A percentile compares a stretch with the other conserved stretches of the same genome.
phyloP scores from a whole-genome alignment of 2,329 filamentous ascomycete genomes.

The Stachybotrys chartarum region DNA sequence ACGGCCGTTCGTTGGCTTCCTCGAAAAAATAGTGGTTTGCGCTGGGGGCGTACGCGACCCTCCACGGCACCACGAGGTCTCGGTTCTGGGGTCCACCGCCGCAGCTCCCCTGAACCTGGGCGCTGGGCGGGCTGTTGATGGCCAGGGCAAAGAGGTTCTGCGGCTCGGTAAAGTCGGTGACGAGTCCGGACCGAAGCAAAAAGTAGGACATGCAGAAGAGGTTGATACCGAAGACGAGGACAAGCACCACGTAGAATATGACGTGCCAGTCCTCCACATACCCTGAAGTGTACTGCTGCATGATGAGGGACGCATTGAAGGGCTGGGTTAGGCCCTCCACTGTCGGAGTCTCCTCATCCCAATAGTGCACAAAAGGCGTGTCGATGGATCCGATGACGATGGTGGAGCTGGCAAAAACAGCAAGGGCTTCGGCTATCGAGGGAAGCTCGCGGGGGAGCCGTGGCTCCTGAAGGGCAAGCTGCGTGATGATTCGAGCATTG shows the following conservation, averaged over 20 bases:
- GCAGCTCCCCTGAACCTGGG: slow-evolving; percentile 28
- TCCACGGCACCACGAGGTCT: slow-evolving; percentile 33
- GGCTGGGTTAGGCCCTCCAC: slow-evolving; percentile 38
- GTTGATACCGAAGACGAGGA: slow-evolving; percentile 61
- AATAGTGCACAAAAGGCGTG: slow-evolving; percentile 54
- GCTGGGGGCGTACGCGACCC: slow-evolving; percentile 28
- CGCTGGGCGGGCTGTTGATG: slow-evolving; percentile 47
- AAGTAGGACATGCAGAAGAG: slow-evolving; percentile 57
- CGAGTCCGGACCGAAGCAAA: slow-evolving; percentile 45
- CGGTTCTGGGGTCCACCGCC: slow-evolving; percentile 25
- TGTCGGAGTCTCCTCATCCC: slow-evolving; percentile 37
- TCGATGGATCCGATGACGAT: slow-evolving; percentile 53
- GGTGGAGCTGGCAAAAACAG: slow-evolving; percentile 61
- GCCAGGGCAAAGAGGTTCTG: slow-evolving; percentile 68
- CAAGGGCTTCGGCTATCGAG: slow-evolving; percentile 66
- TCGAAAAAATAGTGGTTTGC: slow-evolving; percentile 37
- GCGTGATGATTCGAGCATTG: slow-evolving; percentile 48
- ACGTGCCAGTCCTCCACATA: slow-evolving; percentile 53
- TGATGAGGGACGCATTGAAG: slow-evolving; percentile 58
- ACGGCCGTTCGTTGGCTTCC: slow-evolving; percentile 21
- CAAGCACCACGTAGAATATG: slow-evolving; percentile 60
- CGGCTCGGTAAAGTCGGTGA: slow-evolving; percentile 75
- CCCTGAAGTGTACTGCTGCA: slow-evolving; percentile 65
- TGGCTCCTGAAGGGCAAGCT: slow-evolving; percentile 37
- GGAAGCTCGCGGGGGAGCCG: slow-evolving; percentile 46